These are phyloP conservation scores for Pyricularia pennisetigena DNA, from an alignment of 2,329 filamentous ascomycete genomes.

Conservation along the genomic window DNA sequence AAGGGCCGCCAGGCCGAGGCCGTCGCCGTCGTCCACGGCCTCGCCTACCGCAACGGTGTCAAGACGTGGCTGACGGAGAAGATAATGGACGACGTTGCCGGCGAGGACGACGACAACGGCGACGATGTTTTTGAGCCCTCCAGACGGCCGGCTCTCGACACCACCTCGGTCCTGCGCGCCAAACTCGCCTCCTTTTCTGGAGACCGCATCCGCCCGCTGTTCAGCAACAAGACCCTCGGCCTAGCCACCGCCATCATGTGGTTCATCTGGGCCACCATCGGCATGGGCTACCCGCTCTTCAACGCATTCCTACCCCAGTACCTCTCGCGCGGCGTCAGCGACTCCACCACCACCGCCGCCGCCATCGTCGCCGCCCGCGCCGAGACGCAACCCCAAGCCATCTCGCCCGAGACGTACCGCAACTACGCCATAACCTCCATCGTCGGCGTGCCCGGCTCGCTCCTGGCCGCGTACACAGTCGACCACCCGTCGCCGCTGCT, in stretches of 20 bases:
- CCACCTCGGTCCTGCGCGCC: slow-evolving; percentile 37
- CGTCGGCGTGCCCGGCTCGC: slow-evolving; percentile 65
- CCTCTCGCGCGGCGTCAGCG: slow-evolving; percentile 46
- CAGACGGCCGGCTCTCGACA: slow-evolving; percentile 15
- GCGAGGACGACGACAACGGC: slow-evolving; percentile 22
- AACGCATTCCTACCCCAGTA: slow-evolving; percentile 88
- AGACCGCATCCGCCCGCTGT: slow-evolving; percentile 57
- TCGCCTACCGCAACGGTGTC: slow-evolving; percentile 60
- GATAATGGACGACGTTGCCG: slow-evolving; percentile 42
- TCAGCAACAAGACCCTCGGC: slow-evolving; percentile 41
- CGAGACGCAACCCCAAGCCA: slow-evolving; percentile 14
- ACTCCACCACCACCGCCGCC: slow-evolving; percentile 12
- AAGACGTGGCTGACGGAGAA: slow-evolving; percentile 72
- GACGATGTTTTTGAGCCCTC: slow-evolving; percentile 4
- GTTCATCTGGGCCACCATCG: slow-evolving; percentile 76
- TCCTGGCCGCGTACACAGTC: slow-evolving; percentile 65
- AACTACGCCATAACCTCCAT: slow-evolving; percentile 76
- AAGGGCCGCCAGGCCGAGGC: slow-evolving; percentile 70
- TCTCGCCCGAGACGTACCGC: slow-evolving; percentile 52
- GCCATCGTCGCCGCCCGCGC: slow-evolving; percentile 21
- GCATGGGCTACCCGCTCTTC: slow-evolving; percentile 81
- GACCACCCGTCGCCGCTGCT: slow-evolving; percentile 51
- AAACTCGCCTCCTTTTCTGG: slow-evolving; percentile 58
- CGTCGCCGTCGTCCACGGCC: slow-evolving; percentile 68
- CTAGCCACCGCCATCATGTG: slow-evolving; percentile 50